Base-by-base conservation (phyloP, 1,284 basidiomycete genomes). In the Sporisorium iseilematis-ciliati region DNA sequence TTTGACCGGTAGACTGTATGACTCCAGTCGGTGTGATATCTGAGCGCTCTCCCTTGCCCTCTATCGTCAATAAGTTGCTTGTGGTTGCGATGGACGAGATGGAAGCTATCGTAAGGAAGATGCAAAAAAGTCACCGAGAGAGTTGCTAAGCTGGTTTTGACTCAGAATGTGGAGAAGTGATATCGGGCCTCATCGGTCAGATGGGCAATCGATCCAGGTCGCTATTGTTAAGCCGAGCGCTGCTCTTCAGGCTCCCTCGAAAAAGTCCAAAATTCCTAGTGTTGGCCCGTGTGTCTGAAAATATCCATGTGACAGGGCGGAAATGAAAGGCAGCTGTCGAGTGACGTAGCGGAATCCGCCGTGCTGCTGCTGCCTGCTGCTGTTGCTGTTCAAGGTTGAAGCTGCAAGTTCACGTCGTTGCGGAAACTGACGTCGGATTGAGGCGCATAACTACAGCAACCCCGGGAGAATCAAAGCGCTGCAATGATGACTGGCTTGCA, bases 261-360 rank as follows among this genome's bases (percentile, higher is more conserved):
- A 38, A 38, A 38, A 38, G 31, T 21, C 49, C 10, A 25, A 51
- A 20, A 50, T 21, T 11, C 7, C n/a, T 20, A n/a, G 20, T 20
- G 50, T 48, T 62, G 65, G 65, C 40, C 55, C 65, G 59, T 57
- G 64, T 54, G 50, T 31, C 11, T 21, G 29, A 33, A 35, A 20
- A 41, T 38, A 21, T 46, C 42, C 52, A 56, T 65, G 57, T 66
- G 54, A 53, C 49, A 58, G 26, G 31, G 35, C 35, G 29, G 21
- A 25, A 26, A n/a, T 18, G 18, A 49, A 49, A 42, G 20, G 4
- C 41, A 38, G 51, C 65, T 69, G 66, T 56, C 46, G 46, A 64
- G 61, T 64, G 66, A 69, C 66, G 66, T 69, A 64, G 45, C 56
- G 56, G 35, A 26, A 38, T 38, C 35, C 35, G 35, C 12, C 35